Conservation (phyloP, 148 eudicot genomes). For the Suaeda aralocaspica region DNA sequence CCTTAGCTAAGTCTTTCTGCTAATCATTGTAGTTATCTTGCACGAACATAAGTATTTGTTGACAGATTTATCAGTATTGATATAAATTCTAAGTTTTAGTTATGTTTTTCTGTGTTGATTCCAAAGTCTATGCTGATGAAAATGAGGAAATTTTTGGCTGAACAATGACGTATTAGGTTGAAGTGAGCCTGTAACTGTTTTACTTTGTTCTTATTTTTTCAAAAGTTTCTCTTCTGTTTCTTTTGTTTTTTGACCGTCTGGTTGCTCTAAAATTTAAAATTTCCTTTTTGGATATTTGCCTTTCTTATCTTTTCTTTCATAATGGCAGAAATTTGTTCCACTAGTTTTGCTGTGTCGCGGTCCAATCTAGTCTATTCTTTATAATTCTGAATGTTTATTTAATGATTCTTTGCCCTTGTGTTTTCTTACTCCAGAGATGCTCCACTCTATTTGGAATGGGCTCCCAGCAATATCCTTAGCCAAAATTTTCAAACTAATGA, state of each 20-base stretch:
- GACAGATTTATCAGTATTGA: too few relatives aligned
- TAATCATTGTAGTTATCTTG: too few relatives aligned
- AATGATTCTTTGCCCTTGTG: not conserved
- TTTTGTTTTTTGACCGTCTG: too few relatives aligned
- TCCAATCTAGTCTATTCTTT: too few relatives aligned
- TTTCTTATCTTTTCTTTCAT: not conserved
- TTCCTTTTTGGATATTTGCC: not conserved
- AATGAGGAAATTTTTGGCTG: not conserved
- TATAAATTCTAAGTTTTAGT: too few relatives aligned
- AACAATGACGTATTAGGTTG: not conserved
- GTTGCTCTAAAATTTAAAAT: not conserved
- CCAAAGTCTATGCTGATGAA: not conserved
- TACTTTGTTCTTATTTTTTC: not conserved
- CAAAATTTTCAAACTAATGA: slow-evolving; percentile 28
- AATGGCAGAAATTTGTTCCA: not conserved
- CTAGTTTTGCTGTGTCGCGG: not conserved
- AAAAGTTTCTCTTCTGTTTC: not conserved
- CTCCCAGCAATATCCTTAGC: slow-evolving; percentile 66
- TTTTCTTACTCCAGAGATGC: slow-evolving; percentile 49
- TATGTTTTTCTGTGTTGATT: too few relatives aligned
- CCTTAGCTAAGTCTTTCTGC: too few relatives aligned
- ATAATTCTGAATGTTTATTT: not conserved
- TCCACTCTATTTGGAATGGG: slow-evolving; percentile 92
- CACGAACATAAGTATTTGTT: too few relatives aligned
- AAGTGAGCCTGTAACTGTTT: not conserved